Conservation (phyloP, 441 rosid genomes). For the Sinapis alba region DNA sequence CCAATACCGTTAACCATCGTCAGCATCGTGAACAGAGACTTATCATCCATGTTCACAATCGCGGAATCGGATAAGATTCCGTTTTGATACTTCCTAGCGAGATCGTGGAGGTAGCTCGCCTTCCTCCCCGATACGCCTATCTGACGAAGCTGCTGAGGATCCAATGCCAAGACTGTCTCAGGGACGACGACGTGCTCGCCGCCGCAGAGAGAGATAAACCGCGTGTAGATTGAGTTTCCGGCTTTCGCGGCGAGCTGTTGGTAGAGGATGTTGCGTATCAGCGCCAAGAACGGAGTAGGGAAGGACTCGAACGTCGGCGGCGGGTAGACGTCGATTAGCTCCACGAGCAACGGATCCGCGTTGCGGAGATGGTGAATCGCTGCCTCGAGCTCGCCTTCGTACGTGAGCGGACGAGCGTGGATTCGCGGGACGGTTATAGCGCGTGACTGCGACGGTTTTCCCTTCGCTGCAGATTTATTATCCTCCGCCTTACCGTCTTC, state of each 20-base stretch:
- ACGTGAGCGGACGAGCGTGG: conserved; percentile 62
- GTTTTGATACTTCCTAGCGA: conserved; percentile 74
- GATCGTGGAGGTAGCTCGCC: conserved; percentile 84
- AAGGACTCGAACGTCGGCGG: conserved; percentile 73
- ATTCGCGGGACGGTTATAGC: conserved; percentile 46
- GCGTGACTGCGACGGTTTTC: conserved; percentile 39
- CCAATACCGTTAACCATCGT: conserved; percentile 96
- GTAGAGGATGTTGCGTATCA: conserved; percentile 76
- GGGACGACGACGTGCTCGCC: conserved; percentile 72
- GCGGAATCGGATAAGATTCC: conserved; percentile 73
- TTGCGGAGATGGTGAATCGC: conserved; percentile 74
- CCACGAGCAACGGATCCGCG: conserved; percentile 62
- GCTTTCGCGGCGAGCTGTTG: conserved; percentile 87
- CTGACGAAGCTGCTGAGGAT: conserved; percentile 78
- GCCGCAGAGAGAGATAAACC: conserved; percentile 78
- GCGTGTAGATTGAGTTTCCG: conserved; percentile 78
- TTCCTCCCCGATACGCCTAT: conserved; percentile 84
- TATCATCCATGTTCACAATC: conserved; percentile 85
- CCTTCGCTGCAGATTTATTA: conserved; percentile 27
- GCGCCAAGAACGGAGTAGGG: conserved; percentile 72
- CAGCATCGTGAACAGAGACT: conserved; percentile 85
- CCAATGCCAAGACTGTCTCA: conserved; percentile 60
- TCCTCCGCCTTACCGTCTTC: background rate
- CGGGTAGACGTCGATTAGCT: conserved; percentile 60
- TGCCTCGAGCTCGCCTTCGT: conserved; percentile 71